Percentiles rank a stretch among this genome's conserved stretches.
phyloP scores from a whole-genome alignment of 352 stramenopile genomes.

The Phytophthora crassamura region DNA sequence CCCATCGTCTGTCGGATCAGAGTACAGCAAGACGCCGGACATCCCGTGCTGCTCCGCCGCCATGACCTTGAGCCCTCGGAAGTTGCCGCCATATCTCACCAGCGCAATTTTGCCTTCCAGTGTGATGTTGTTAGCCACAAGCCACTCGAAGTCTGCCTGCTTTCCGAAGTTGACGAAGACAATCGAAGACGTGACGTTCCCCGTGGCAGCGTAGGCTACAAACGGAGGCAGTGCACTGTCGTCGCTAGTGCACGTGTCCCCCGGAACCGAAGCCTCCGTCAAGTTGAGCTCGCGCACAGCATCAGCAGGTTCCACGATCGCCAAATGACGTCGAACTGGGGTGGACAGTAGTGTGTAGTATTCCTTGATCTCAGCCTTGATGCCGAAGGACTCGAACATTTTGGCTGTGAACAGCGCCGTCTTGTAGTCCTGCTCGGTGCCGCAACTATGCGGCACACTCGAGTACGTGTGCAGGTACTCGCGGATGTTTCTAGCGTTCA shows the following conservation, averaged over 20 bases:
- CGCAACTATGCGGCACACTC: conserved; percentile 27
- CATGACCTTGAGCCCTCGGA: conserved; percentile 68
- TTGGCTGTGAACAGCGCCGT: conserved; percentile 28
- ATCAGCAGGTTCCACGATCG: conserved; percentile 46
- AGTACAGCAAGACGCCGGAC: conserved; percentile 73
- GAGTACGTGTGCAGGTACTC: conserved; percentile 59
- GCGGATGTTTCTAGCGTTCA: conserved; percentile 34
- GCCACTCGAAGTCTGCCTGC: conserved; percentile 73
- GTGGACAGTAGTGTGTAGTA: conserved; percentile 81
- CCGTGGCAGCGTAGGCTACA: conserved; percentile 78
- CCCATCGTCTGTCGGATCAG: conserved; percentile 76
- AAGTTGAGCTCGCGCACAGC: conserved; percentile 47
- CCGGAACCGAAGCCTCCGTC: conserved; percentile 62
- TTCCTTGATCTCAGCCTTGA: conserved; percentile 66
- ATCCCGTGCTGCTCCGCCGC: conserved; percentile 69
- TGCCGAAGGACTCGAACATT: conserved; percentile 34
- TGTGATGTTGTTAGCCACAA: conserved; percentile 50
- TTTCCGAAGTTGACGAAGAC: conserved; percentile 90
- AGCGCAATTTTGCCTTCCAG: conserved; percentile 74
- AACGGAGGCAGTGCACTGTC: conserved; percentile 72
- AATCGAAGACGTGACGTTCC: conserved; percentile 63
- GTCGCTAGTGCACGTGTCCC: conserved; percentile 64
- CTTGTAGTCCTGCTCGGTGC: conserved; percentile 33
- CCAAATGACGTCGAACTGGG: conserved; percentile 45
- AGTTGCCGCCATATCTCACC: conserved; percentile 67